Evolutionary conservation across 2,329 filamentous ascomycete species (phyloP).

Genomic region (Fusarium sp.): DNA sequence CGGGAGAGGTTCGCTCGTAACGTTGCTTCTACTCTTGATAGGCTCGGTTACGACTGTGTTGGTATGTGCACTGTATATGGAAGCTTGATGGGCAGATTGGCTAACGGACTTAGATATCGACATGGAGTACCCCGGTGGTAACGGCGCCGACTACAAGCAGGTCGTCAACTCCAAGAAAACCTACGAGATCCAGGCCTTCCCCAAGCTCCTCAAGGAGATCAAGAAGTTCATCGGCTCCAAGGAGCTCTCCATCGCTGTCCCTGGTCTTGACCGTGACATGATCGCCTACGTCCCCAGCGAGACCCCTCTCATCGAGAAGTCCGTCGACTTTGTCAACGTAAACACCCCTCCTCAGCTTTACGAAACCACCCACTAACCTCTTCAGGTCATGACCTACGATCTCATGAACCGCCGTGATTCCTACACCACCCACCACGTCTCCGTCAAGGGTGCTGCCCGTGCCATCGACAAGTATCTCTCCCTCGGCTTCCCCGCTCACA

Average conservation of each 20-base stretch:
- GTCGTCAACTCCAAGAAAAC: slow-evolving; percentile 67
- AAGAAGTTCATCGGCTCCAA: slow-evolving; percentile 68
- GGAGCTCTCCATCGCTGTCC: slow-evolving; percentile 73
- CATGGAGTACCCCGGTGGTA: slow-evolving; percentile 72
- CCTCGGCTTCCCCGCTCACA: slow-evolving; percentile 63
- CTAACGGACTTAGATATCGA: slow-evolving; percentile 63
- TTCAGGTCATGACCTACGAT: slow-evolving; percentile 74
- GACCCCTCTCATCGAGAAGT: slow-evolving; percentile 66
- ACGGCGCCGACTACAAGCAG: slow-evolving; percentile 74
- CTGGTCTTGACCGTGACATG: slow-evolving; percentile 71
- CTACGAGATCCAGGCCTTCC: slow-evolving; percentile 70
- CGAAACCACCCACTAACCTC: background rate
- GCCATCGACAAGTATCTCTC: slow-evolving; percentile 68
- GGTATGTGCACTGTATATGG: slow-evolving; percentile 48
- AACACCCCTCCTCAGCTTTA: background rate
- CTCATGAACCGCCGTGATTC: slow-evolving; percentile 78
- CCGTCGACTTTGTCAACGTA: slow-evolving; percentile 72
- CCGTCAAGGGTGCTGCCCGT: slow-evolving; percentile 62
- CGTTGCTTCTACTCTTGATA: slow-evolving; percentile 62
- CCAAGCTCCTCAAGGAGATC: slow-evolving; percentile 67
- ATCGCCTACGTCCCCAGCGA: slow-evolving; percentile 70
- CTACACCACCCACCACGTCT: slow-evolving; percentile 71
- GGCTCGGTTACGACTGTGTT: slow-evolving; percentile 68
- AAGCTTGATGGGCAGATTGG: fast-evolving
- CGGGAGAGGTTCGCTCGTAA: slow-evolving; percentile 66